These are phyloP conservation scores for Linnemannia zychae DNA, from an alignment of 192 early-diverging fungal genomes.

Conservation along the genomic window DNA sequence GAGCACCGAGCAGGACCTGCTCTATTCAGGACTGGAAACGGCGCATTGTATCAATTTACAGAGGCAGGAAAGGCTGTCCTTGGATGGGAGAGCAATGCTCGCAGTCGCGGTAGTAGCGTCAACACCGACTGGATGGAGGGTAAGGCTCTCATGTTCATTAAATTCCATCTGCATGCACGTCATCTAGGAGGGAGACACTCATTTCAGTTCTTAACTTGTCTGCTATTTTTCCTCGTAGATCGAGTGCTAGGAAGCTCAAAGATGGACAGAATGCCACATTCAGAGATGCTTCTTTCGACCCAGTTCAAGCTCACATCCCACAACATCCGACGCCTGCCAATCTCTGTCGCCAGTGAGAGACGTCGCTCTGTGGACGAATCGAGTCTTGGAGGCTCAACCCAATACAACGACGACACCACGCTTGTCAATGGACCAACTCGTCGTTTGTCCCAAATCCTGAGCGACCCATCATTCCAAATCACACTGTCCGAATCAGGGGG, in stretches of 20 bases:
- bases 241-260: slow-evolving; percentile 2
- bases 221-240: neutral
- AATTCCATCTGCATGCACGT: neutral
- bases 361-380: slow-evolving; percentile 34
- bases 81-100: slow-evolving; percentile 46
- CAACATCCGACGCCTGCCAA: slow-evolving; percentile 33
- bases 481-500: slow-evolving; percentile 26
- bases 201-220: neutral
- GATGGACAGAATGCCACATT: neutral
- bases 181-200: neutral
- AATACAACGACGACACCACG: slow-evolving; percentile 17
- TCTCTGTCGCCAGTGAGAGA: slow-evolving; percentile 30
- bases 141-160: slow-evolving; percentile 2
- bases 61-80: slow-evolving; percentile 47
- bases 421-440: slow-evolving; percentile 5
- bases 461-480: slow-evolving; percentile 49
- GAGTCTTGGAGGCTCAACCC: slow-evolving; percentile 19
- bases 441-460: slow-evolving; percentile 44
- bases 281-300: slow-evolving; percentile 27
- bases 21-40: slow-evolving; percentile 33
- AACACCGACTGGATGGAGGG: slow-evolving; percentile 56
- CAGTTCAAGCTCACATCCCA: slow-evolving; percentile 47
- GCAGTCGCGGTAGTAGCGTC: slow-evolving; percentile 46
- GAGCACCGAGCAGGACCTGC: slow-evolving; percentile 23
- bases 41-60: slow-evolving; percentile 54